Evolutionary conservation across 83 land plant genomes (phyloP).

Genomic region (Larix sibirica): DNA sequence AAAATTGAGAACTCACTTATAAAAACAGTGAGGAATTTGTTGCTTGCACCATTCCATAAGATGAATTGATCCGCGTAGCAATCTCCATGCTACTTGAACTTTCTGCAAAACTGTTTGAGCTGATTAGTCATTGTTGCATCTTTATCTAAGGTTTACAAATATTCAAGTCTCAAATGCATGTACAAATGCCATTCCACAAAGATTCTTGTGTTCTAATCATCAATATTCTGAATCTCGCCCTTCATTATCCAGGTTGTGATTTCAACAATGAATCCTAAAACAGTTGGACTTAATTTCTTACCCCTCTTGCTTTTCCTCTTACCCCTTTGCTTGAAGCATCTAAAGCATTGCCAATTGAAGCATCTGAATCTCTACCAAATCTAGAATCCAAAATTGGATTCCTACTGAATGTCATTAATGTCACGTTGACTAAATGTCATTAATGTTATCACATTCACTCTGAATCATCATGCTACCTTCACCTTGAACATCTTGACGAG

Average conservation of each 20-base stretch:
- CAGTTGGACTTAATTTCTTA: slow-evolving; percentile 55
- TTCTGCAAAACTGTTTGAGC: slow-evolving; percentile 21
- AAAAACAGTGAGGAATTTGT: neutral
- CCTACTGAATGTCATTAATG: neutral
- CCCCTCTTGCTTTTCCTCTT: slow-evolving; percentile 65
- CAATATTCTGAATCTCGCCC: slow-evolving; percentile 76
- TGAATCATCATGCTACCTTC: slow-evolving; percentile 4
- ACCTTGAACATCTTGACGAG: slow-evolving; percentile 22
- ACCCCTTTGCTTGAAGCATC: slow-evolving; percentile 43
- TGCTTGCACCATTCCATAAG: slow-evolving; percentile 7
- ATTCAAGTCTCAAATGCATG: slow-evolving; percentile 11
- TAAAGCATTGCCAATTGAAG: neutral
- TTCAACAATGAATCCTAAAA: slow-evolving; percentile 61
- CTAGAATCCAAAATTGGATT: slow-evolving; percentile 15
- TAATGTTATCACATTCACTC: slow-evolving; percentile 11
- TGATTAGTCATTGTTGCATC: slow-evolving; percentile 7
- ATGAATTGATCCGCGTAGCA: slow-evolving; percentile 5
- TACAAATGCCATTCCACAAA: slow-evolving; percentile 6
- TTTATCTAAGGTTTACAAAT: slow-evolving; percentile 15
- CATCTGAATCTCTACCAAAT: neutral
- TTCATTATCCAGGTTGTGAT: slow-evolving; percentile 65
- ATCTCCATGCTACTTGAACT: slow-evolving; percentile 6
- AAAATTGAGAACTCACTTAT: slow-evolving; percentile 2
- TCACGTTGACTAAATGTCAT: slow-evolving; percentile 4
- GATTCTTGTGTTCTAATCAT: slow-evolving; percentile 17